A percentile compares a stretch with the other conserved stretches of the same genome.
Conservation (phyloP, 2,329 filamentous ascomycete genomes). For the Fusarium sp. region DNA sequence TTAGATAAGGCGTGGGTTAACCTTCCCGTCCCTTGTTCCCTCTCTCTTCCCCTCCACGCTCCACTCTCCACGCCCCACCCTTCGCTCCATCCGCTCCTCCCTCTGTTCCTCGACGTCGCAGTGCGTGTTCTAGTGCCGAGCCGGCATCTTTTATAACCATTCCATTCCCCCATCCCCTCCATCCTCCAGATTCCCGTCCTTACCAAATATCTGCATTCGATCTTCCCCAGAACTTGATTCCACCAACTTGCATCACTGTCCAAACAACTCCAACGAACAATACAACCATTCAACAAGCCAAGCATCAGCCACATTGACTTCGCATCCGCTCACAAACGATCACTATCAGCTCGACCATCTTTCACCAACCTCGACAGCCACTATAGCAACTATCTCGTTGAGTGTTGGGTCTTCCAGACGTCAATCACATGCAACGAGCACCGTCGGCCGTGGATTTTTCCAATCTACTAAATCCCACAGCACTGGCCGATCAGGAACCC, state of each 20-base stretch:
- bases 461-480: slow-evolving; percentile 75
- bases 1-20: slow-evolving; percentile 13
- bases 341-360: slow-evolving; percentile 16
- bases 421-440: slow-evolving; percentile 78
- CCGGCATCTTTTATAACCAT: slow-evolving; percentile 50
- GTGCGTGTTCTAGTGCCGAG: slow-evolving; percentile 46
- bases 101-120: slow-evolving; percentile 34
- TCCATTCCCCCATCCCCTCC: slow-evolving; percentile 47
- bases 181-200: slow-evolving; percentile 42
- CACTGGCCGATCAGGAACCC: slow-evolving; percentile 41
- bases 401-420: slow-evolving; percentile 39
- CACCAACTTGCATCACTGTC: slow-evolving; percentile 28
- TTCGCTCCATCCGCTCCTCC: slow-evolving; percentile 39
- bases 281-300: slow-evolving; percentile 13
- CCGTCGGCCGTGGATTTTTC: slow-evolving; percentile 79
- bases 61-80: slow-evolving; percentile 34
- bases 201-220: slow-evolving; percentile 41
- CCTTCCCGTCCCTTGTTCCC: slow-evolving; percentile 39
- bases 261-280: slow-evolving; percentile 13
- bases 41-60: slow-evolving; percentile 38
- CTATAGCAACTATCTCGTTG: slow-evolving; percentile 24
- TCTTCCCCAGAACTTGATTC: slow-evolving; percentile 42
- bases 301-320: slow-evolving; percentile 2
- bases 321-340: slow-evolving; percentile 9
- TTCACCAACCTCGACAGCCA: slow-evolving; percentile 8